These are phyloP conservation scores for Polysphondylium violaceum DNA, from an alignment of 78 protist species.

Conservation along the genomic window DNA sequence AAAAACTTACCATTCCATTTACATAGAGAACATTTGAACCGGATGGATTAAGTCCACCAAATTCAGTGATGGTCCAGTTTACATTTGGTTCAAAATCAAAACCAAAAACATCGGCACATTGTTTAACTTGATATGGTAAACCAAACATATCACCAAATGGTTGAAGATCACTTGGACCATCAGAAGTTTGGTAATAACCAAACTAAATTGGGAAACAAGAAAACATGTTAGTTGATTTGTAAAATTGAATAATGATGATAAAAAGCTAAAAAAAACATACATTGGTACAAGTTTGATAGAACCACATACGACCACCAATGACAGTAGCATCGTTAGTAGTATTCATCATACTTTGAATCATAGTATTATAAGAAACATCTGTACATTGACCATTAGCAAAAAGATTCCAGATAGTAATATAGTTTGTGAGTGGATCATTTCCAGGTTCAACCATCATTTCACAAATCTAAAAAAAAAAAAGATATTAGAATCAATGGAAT, in stretches of 20 bases:
- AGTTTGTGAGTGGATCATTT: conserved; percentile 62
- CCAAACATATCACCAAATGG: conserved; percentile 69
- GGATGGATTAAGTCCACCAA: conserved; percentile 84
- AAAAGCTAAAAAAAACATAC: too few species aligned
- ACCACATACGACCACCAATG: conserved; percentile 82
- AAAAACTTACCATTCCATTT: too few species aligned
- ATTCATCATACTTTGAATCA: conserved; percentile 9
- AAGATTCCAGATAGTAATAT: conserved; percentile 32
- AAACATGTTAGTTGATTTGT: neutral
- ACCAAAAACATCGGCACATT: conserved; percentile 51
- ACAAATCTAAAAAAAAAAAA: too few species aligned
- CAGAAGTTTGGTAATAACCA: conserved; percentile 86
- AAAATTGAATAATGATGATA: too few species aligned
- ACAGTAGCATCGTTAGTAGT: conserved; percentile 31
- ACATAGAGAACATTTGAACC: conserved; percentile 62
- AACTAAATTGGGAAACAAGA: conserved; percentile 46
- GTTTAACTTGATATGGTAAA: conserved; percentile 17
- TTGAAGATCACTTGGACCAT: conserved; percentile 21
- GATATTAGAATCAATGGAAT: neutral
- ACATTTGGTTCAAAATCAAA: conserved; percentile 36
- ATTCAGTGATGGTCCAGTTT: conserved; percentile 70
- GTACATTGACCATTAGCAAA: conserved; percentile 35
- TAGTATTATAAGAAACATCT: conserved; percentile 37
- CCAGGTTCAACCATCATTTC: neutral
- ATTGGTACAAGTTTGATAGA: conserved; percentile 84